These are phyloP conservation scores for Arthrobotrys musiformis DNA, from an alignment of 2,329 filamentous ascomycete genomes.

Conservation along the genomic window DNA sequence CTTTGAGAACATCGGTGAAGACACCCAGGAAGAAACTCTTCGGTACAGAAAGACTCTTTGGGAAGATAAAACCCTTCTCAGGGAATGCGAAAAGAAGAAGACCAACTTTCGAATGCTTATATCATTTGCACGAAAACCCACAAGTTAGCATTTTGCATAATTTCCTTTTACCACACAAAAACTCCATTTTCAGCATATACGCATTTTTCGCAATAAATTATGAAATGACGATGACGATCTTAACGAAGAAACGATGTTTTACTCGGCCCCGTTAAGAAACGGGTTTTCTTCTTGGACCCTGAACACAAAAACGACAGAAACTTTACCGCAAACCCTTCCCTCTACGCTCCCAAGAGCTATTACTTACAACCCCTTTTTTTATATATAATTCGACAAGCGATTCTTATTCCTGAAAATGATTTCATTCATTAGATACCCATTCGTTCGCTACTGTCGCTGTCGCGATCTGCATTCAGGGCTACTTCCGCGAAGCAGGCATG, in stretches of 20 bases:
- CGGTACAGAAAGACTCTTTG: slow-evolving; percentile 76
- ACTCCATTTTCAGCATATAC: neutral
- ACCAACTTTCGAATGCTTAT: slow-evolving; percentile 92
- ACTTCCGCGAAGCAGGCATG: neutral
- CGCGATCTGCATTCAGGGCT: neutral
- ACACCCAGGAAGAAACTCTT: slow-evolving; percentile 66
- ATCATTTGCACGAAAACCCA: slow-evolving; percentile 85
- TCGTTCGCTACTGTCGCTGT: slow-evolving; percentile 1
- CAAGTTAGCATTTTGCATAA: slow-evolving; percentile 2
- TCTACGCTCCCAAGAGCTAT: neutral
- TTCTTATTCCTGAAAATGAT: neutral
- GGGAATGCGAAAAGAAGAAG: slow-evolving; percentile 85
- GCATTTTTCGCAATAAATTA: neutral
- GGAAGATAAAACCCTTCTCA: slow-evolving; percentile 77
- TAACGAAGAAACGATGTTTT: slow-evolving; percentile 48
- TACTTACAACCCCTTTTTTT: slow-evolving; percentile 3
- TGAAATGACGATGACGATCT: slow-evolving; percentile 40
- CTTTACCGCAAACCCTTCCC: slow-evolving; percentile 31
- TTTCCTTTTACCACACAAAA: neutral
- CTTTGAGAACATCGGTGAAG: slow-evolving; percentile 74
- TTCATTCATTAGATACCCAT: slow-evolving; percentile 49
- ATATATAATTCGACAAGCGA: neutral
- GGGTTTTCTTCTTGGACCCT: neutral
- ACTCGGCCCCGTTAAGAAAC: slow-evolving; percentile 1
- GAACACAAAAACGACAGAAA: slow-evolving; percentile 46